phyloP scores from a whole-genome alignment of 2,329 filamentous ascomycete genomes.

The Aspergillus arachidicola region DNA sequence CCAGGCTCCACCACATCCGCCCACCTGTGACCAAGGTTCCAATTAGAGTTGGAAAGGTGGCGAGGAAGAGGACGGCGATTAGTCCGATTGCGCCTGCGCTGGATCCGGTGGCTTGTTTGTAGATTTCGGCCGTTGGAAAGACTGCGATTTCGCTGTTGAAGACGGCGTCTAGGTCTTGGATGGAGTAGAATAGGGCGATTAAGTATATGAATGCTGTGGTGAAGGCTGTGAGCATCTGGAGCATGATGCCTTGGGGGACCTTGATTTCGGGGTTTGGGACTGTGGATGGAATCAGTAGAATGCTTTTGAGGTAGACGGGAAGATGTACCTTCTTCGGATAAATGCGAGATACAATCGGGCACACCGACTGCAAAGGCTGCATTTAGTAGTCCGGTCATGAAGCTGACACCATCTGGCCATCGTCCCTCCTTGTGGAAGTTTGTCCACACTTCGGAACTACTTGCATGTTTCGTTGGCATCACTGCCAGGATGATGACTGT shows the following conservation, averaged over 20 bases:
- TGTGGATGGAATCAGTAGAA: slow-evolving; percentile 2
- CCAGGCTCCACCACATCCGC: slow-evolving; percentile 63
- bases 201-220: slow-evolving; percentile 51
- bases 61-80: slow-evolving; percentile 57
- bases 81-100: slow-evolving; percentile 55
- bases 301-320: too few relatives aligned
- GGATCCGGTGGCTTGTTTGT: slow-evolving; percentile 60
- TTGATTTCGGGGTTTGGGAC: slow-evolving; percentile 35
- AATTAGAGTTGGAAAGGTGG: slow-evolving; percentile 55
- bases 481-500: slow-evolving; percentile 51
- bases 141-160: slow-evolving; percentile 46
- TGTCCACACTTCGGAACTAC: slow-evolving; percentile 30
- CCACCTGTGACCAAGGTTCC: slow-evolving; percentile 60
- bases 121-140: slow-evolving; percentile 69
- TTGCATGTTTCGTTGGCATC: slow-evolving; percentile 49
- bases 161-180: slow-evolving; percentile 53
- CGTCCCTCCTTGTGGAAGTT: slow-evolving; percentile 34
- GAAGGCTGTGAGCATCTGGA: slow-evolving; percentile 49
- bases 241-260: slow-evolving; percentile 49
- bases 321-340: slow-evolving; percentile 57
- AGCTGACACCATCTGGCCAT: slow-evolving; percentile 42
- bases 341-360: slow-evolving; percentile 64
- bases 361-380: slow-evolving; percentile 68
- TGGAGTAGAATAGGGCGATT: slow-evolving; percentile 43
- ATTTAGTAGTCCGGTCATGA: slow-evolving; percentile 64